Base-by-base conservation (phyloP, 177 flowering plant genomes). In the Vitis hybrid region DNA sequence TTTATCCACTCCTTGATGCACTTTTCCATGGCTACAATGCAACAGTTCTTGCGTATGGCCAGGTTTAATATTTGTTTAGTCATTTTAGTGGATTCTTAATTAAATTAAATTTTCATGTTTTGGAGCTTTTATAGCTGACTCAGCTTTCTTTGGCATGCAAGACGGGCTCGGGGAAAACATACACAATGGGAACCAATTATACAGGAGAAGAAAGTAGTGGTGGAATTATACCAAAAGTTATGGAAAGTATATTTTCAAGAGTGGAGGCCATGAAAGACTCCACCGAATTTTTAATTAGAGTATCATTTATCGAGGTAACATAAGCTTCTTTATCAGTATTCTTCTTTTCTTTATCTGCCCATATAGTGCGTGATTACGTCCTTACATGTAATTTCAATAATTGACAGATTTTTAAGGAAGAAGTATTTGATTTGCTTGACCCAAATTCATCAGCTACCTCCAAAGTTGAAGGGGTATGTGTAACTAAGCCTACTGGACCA, bases 111-210 rank as follows among this genome's bases (percentile, higher is more conserved):
- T 24, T 56, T 11, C 40, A 8, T 48, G 11, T 50, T 40, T 11
- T 11, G n/a, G 56, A 46, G 40, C n/a, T 32, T 13, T 9, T 27
- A 51, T 59, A 16, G 3, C 35, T 48, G 56, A 13, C 30, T 68
- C 3, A 40, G 46, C 46, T 46, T 46, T 64, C 52, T 70, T 63
- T 16, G 12, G 6, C 48, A 56, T 21, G 71, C 21, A 21, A 96
- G 98, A 96, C 99, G 15, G 97, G 99, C 46, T 96, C 99, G 0
- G 99, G 99, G 1, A 96, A 96, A 73, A 96, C 99, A 0, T 94
- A 92, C 71, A 96, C 97, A 0, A 96, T 96, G 99, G 99, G 99
- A 12, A 96, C 98, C 1, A 89, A 87, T 27, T 93, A 92, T 35
- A 82, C 76, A 2, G 94, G 92, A 1, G 97, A 94, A 32, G 88